These are phyloP conservation scores for Pseudopithomyces maydicus DNA, from an alignment of 2,329 filamentous ascomycete species.

Conservation along the genomic window DNA sequence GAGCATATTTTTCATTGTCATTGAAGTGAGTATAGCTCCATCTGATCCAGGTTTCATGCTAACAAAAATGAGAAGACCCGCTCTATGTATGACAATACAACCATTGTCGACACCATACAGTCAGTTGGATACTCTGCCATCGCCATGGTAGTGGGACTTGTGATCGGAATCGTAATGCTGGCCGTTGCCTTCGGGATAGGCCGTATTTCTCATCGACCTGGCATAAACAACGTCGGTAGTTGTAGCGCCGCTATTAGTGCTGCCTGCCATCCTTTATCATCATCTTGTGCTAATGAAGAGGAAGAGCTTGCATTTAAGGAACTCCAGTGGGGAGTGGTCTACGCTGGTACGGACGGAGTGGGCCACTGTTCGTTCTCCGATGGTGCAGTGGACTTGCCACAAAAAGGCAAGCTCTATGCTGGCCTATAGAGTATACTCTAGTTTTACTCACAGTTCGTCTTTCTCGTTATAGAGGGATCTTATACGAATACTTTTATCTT, in stretches of 20 bases:
- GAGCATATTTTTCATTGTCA: conserved; percentile 46
- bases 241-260: conserved; percentile 14
- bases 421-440: no score
- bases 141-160: conserved; percentile 19
- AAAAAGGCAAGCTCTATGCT: no score
- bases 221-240: conserved; percentile 75
- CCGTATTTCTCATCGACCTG: conserved; percentile 76
- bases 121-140: conserved; percentile 20
- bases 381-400: no score
- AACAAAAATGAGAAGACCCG: not conserved
- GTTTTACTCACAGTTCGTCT: no score
- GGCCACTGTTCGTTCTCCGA: no score
- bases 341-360: no score
- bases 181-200: conserved; percentile 55
- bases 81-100: not conserved
- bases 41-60: no score
- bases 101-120: not conserved
- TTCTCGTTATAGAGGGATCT: no score
- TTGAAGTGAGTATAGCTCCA: conserved; percentile 19
- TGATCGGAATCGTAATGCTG: conserved; percentile 6
- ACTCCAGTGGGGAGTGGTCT: no score
- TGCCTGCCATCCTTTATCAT: conserved; percentile 16
- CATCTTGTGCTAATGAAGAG: no score
- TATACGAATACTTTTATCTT: no score
- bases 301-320: no score